phyloP scores from a whole-genome alignment of 2,329 filamentous ascomycete species.

The Davidsoniella eucalypti region DNA sequence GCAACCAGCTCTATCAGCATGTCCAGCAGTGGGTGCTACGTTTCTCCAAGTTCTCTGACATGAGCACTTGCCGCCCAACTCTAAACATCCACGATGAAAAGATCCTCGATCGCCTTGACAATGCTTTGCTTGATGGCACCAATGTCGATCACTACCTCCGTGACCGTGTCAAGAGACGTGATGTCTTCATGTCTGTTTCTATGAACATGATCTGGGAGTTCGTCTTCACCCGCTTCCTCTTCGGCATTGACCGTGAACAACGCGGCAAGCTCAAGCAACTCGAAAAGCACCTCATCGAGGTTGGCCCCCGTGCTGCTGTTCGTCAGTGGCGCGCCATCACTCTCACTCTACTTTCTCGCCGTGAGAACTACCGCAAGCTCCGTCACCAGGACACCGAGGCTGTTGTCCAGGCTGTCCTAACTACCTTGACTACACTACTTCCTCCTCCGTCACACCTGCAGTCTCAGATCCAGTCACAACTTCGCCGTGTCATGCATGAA shows the following conservation, averaged over 20 bases:
- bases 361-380: slow-evolving; percentile 65
- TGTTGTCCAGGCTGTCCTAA: slow-evolving; percentile 73
- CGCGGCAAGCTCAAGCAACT: slow-evolving; percentile 92
- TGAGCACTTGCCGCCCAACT: slow-evolving; percentile 68
- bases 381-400: slow-evolving; percentile 84
- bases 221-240: slow-evolving; percentile 92
- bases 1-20: slow-evolving; percentile 86
- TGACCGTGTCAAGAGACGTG: slow-evolving; percentile 74
- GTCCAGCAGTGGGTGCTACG: slow-evolving; percentile 95
- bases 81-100: slow-evolving; percentile 80
- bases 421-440: slow-evolving; percentile 67
- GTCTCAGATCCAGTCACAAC: slow-evolving; percentile 62
- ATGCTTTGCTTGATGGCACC: slow-evolving; percentile 81
- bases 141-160: slow-evolving; percentile 78
- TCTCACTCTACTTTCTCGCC: slow-evolving; percentile 68
- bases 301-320: slow-evolving; percentile 76
- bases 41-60: slow-evolving; percentile 95
- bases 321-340: slow-evolving; percentile 96
- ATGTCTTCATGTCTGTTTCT: slow-evolving; percentile 95
- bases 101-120: slow-evolving; percentile 85
- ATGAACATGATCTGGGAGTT: slow-evolving; percentile 99
- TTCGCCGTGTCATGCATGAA: slow-evolving; percentile 73
- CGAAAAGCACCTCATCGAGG: slow-evolving; percentile 79
- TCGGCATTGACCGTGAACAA: slow-evolving; percentile 96
- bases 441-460: slow-evolving; percentile 73